These are phyloP conservation scores for Thinopyrum elongatum DNA, from an alignment of 176 grass and related monocot species.

Conservation along the genomic window DNA sequence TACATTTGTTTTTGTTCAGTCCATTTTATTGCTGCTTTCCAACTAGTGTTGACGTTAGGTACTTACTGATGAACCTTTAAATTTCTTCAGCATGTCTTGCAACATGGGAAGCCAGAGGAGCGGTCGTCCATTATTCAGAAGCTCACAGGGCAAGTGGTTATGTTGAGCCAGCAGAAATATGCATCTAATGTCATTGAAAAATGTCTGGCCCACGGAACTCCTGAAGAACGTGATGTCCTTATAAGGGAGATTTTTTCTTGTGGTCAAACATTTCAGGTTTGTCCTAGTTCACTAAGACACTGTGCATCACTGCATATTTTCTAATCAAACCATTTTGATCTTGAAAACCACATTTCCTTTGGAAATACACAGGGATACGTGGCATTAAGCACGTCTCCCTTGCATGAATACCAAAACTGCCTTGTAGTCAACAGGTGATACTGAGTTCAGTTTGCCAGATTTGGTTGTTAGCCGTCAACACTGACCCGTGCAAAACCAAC, in stretches of 20 bases:
- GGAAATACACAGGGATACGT: neutral
- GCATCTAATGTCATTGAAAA: slow-evolving; percentile 88
- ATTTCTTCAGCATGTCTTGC: slow-evolving; percentile 59
- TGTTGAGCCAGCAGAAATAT: slow-evolving; percentile 80
- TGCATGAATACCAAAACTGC: too few relatives aligned
- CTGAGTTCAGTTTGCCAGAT: neutral
- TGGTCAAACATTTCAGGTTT: slow-evolving; percentile 53
- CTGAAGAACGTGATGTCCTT: slow-evolving; percentile 63
- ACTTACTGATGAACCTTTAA: neutral
- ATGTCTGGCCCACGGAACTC: slow-evolving; percentile 51
- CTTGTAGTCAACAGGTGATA: too few relatives aligned
- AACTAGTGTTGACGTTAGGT: neutral
- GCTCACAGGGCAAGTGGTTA: slow-evolving; percentile 61
- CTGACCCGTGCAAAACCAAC: neutral
- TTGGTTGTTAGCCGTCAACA: neutral
- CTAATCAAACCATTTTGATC: neutral
- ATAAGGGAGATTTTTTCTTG: slow-evolving; percentile 72
- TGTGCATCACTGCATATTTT: neutral
- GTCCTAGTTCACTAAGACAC: slow-evolving; percentile 1
- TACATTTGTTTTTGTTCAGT: neutral
- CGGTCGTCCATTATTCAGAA: slow-evolving; percentile 59
- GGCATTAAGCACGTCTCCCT: too few relatives aligned
- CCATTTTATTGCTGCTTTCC: neutral
- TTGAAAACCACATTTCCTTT: neutral
- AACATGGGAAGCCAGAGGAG: slow-evolving; percentile 67